Evolutionary conservation across 108 stramenopile species (phyloP), one percentile per base, ranked within the genome.

Genomic region (Stephanodiscus minutulus): DNA sequence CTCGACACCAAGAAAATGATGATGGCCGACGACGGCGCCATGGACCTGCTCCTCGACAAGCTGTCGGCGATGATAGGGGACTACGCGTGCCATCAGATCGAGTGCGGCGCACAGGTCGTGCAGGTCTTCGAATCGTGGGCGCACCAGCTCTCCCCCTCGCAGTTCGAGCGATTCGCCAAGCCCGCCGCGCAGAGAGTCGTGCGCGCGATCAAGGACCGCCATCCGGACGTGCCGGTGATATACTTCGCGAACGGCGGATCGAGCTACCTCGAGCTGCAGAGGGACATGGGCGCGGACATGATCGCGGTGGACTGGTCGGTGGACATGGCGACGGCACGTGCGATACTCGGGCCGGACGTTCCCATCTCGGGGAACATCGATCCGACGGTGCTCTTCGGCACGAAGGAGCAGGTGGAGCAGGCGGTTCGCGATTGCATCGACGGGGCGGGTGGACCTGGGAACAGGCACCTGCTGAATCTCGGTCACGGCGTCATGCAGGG

Each of bases 71-170:
- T 92, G 88, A 87, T 97, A 70, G 96, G 96, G 4, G 74, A 92
- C 31, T 98, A 98, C 72, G 97, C 92, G 15, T 89, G 91, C 56
- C 92, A 97, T 79, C 97, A 99, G 84, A 93, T 98, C 29, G 97
- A 97, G 48, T 91, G 90, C 57, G 98, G 98, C 12, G 98, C 98
- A 1, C 94, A 98, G 73, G 96, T 98, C 20, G 88, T 99, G 68
- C 98, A 99, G 82, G 88, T 99, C 4, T 99, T 99, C 82, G 99
- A 99, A 83, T 89, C 87, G 31, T 98, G 96, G 96, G 98, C 98
- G 20, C 97, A 98, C 79, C 97, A 98, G 66, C 58, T 98, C 50
- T 81, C 80, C 37, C 97, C 97, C 8, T 61, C 70, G 12, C 70
- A 83, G 54, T 99, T 98, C 82, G 87, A 85, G 58, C 43, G 77